Base-by-base conservation (phyloP, 2,329 filamentous ascomycete genomes). In the Kalmusia sp. region DNA sequence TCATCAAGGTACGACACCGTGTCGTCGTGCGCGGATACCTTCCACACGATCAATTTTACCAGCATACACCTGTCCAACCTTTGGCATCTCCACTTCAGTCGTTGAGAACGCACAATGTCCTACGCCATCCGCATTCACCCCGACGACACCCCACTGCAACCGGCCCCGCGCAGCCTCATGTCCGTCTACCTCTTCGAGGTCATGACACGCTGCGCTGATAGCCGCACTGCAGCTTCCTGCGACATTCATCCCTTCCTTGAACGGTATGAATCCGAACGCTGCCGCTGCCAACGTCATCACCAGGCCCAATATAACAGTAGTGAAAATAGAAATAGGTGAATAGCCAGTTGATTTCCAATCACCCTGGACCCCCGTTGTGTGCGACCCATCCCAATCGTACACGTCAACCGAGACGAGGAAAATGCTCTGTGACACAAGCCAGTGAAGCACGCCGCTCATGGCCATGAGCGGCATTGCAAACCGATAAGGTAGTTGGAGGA, bases 221-320 rank as follows among this genome's bases (percentile, higher is more conserved):
- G 25, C 25, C 6, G 27, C 15, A 11, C 39, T 30, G 19, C 39
- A 30, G 39, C 25, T 43, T 17, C 89, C 87, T 21, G 89, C 92
- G 79, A 93, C 91, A 73, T 90, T 90, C 56, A 92, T 93, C 57
- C 81, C 92, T 14, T 89, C 88, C 5, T 80, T 92, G 12, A 90
- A 89, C 2, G 87, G 89, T 1, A 88, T 88, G 0, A 91, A 92
- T 72, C 90, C 90, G 31, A 80, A 79, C 67, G 86, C 50, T 19
- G 63, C n/a, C 6, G 58, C 48, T 17, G 47, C 40, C 3, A 56
- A n/a, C 12, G 30, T 51, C 34, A 37, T 57, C 12, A 49, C 39
- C 4, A 38, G 19, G 12, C 52, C 49, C 8, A 45, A 38, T 8
- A 53, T 49, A 4, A 65, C 9, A 7, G 52, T 45, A n/a, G 55